Base-by-base conservation (phyloP, 805 yeast species). In the Lipomyces lipofer region DNA sequence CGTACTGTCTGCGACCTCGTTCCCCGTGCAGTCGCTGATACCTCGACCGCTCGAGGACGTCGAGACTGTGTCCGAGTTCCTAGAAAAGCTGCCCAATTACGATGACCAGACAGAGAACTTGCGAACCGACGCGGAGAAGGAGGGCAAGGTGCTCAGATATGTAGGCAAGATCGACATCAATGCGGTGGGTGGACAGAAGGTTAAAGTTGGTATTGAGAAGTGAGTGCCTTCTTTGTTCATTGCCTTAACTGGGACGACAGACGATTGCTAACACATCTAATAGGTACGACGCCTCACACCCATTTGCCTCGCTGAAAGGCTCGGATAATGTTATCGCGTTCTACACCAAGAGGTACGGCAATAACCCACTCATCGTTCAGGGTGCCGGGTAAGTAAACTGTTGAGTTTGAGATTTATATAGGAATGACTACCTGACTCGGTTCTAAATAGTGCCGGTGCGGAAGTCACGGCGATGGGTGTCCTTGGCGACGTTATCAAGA, bases 301-400 rank as follows among this genome's bases (percentile, higher is more conserved):
- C 99, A 51, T 94, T 94, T 69, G 98, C 99, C 39, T 78, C 96
- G 10, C 80, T 94, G 70, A 86, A 88, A 76, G 99, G 99, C 48
- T 88, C 97, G 58, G 98, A 94, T 71, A 94, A 94, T 69, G 97
- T 94, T 56, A 85, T 94, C 58, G 84, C 97, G 21, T 86, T 94
- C 75, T 85, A 84, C 71, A 86, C 97, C 29, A 84, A 88, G 70
- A 86, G 99, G 75, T 94, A 94, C 73, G 65, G 66, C 25, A 81
- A 85, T 38, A 89, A 88, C 73, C 99, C 99, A 50, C 78, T 94
- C 70, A 85, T 94, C 59, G 80, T 94, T 66, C 99, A 94, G 78
- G 99, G 99, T 74, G 99, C 99, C 29, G 99, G 95, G 59, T 57
- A 42, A 13, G 57, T 56, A 8, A 13, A 1, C 7, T 8, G n/a